phyloP scores from a whole-genome alignment of 768 basidiomycete genomes.

The Russula griseocarnosa region DNA sequence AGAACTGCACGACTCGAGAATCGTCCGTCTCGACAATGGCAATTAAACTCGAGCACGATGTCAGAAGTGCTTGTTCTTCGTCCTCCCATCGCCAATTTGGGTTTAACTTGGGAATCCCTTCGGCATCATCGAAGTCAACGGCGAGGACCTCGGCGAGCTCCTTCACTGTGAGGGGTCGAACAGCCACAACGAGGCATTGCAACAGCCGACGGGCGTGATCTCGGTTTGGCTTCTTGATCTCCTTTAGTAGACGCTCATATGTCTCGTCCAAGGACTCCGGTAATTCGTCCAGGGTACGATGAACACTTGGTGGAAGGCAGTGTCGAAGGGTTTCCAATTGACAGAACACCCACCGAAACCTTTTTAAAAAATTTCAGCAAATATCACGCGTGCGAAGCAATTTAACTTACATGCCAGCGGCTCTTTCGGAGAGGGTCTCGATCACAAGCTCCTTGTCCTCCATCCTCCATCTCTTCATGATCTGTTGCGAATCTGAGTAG shows the following conservation, averaged over 20 bases:
- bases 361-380: not conserved
- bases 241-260: slow-evolving; percentile 3
- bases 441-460: slow-evolving; percentile 4
- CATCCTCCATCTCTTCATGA: not conserved
- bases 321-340: slow-evolving; percentile 3
- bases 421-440: not conserved
- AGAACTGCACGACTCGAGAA: slow-evolving; percentile 3
- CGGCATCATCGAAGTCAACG: not conserved
- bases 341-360: slow-evolving; percentile 5
- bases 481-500: slow-evolving; percentile 1
- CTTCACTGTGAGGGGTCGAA: not conserved
- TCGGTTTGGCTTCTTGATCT: not conserved
- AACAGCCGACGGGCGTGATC: slow-evolving; percentile 7
- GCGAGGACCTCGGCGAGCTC: slow-evolving; percentile 13
- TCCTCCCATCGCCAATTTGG: not conserved
- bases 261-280: not conserved
- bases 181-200: slow-evolving; percentile 7
- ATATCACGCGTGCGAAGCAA: not conserved
- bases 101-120: not conserved
- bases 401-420: slow-evolving; percentile 13
- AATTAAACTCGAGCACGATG: not conserved
- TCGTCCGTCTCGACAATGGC: not conserved
- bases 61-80: slow-evolving; percentile 2
- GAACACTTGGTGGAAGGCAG: slow-evolving; percentile 1
- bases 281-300: not conserved